phyloP scores from a whole-genome alignment of 257 asterid genomes.

The Solanum sejunctum region DNA sequence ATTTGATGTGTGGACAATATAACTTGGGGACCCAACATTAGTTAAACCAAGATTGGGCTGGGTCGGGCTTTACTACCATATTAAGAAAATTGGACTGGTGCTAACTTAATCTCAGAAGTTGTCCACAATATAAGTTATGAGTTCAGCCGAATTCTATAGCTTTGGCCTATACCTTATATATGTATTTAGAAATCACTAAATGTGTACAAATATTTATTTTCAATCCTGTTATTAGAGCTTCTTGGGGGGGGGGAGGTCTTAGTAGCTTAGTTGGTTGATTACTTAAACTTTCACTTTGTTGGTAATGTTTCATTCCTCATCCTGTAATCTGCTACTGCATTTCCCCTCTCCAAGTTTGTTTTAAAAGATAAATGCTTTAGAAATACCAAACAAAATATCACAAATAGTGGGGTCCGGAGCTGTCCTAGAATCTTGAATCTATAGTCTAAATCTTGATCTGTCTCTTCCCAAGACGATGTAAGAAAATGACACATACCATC shows the following conservation, averaged over 20 bases:
- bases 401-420: background rate
- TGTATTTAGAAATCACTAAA: background rate
- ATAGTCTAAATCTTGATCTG: too few relatives aligned
- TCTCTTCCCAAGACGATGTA: too few relatives aligned
- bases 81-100: background rate
- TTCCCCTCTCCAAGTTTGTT: background rate
- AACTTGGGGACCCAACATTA: background rate
- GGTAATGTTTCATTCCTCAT: background rate
- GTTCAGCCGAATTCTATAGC: background rate
- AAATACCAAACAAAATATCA: background rate
- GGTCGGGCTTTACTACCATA: background rate
- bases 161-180: background rate
- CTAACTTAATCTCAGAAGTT: background rate
- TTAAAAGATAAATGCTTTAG: background rate
- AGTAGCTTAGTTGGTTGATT: background rate
- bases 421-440: background rate
- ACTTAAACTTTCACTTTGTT: background rate
- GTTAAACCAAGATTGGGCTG: background rate
- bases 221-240: background rate
- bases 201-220: background rate
- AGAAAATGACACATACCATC: too few relatives aligned
- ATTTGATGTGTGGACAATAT: background rate
- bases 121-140: background rate
- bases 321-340: background rate
- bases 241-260: background rate